Base-by-base conservation (phyloP, 2,329 filamentous ascomycete genomes). In the Microsporum canis region DNA sequence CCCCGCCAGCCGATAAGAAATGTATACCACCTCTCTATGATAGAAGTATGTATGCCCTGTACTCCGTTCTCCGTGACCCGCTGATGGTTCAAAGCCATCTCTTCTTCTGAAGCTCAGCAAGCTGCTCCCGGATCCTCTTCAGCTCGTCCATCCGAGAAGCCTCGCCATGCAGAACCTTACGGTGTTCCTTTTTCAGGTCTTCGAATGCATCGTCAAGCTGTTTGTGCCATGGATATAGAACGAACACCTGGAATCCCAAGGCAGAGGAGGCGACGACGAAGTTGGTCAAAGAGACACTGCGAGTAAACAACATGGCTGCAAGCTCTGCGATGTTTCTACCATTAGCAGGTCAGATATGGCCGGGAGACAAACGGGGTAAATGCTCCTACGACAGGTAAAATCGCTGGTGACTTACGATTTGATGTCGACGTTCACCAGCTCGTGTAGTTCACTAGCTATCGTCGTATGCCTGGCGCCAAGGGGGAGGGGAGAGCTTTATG, bases 211-310 rank as follows among this genome's bases (percentile, higher is more conserved):
- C 78, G 64, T 87, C 82, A 5, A 88, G 75, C 68, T 85, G 77
- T 67, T 86, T 80, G 71, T 88, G 85, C 85, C 85, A 88, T 1
- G 85, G 85, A 71, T 88, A 88, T 8, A 88, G 76, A 43, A 88
- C 85, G 66, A 83, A 84, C 57, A 87, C 83, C 72, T 88, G 85
- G 71, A 88, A 88, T 39, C 76, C 77, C 38, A 88, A 77, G 0
- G 85, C 85, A 3, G 84, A 86, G 34, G 79, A 80, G 59, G 84
- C 85, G 63, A 88, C 82, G 64, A 80, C 69, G 68, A 88, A 88
- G 75, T 88, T 86, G 63, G 82, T 84, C 63, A 85, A 66, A 8
- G 83, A 85, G 64, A 86, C 77, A 23, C 75, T 71, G 63, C 79
- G 78, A 0, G 79, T 78, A 61, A 81, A 73, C 27, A 78, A 62